phyloP scores from a whole-genome alignment of 768 basidiomycete species.

The Coprinopsis cinerea region DNA sequence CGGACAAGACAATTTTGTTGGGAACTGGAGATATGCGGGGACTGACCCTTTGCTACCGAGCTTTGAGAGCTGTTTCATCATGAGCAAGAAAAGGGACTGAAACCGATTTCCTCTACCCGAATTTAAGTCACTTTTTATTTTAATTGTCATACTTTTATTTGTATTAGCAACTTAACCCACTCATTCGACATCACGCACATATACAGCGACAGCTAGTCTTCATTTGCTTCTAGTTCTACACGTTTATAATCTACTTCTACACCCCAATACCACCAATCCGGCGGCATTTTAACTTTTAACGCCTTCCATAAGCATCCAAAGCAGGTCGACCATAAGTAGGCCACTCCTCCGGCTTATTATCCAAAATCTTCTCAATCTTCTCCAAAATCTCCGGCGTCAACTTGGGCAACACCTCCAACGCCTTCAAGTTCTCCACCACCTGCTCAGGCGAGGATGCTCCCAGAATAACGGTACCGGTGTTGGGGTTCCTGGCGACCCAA shows the following conservation, averaged over 20 bases:
- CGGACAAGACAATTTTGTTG: slow-evolving; percentile 59
- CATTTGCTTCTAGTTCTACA: too few relatives aligned
- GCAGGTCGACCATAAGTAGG: slow-evolving; percentile 1
- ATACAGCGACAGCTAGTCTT: too few relatives aligned
- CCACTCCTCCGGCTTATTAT: slow-evolving; percentile 34
- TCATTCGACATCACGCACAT: too few relatives aligned
- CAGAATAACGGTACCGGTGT: slow-evolving; percentile 61
- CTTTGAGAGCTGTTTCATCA: slow-evolving; percentile 61
- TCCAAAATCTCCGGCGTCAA: slow-evolving; percentile 58
- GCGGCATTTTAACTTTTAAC: not conserved
- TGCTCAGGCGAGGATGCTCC: slow-evolving; percentile 62
- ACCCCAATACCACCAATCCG: too few relatives aligned
- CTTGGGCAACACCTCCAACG: slow-evolving; percentile 67
- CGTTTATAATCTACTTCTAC: too few relatives aligned
- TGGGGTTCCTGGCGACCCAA: slow-evolving; percentile 64
- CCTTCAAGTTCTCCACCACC: slow-evolving; percentile 61
- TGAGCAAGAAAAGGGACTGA: slow-evolving; percentile 38
- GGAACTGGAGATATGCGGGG: slow-evolving; percentile 59
- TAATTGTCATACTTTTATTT: too few relatives aligned
- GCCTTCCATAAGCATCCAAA: not conserved
- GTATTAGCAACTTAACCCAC: too few relatives aligned
- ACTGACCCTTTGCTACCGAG: slow-evolving; percentile 39
- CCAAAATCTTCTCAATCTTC: slow-evolving; percentile 64
- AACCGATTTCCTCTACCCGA: too few relatives aligned
- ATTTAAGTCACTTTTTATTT: too few relatives aligned